phyloP scores from a whole-genome alignment of 2,329 filamentous ascomycete genomes.

The Neopestalotiopsis rosae region DNA sequence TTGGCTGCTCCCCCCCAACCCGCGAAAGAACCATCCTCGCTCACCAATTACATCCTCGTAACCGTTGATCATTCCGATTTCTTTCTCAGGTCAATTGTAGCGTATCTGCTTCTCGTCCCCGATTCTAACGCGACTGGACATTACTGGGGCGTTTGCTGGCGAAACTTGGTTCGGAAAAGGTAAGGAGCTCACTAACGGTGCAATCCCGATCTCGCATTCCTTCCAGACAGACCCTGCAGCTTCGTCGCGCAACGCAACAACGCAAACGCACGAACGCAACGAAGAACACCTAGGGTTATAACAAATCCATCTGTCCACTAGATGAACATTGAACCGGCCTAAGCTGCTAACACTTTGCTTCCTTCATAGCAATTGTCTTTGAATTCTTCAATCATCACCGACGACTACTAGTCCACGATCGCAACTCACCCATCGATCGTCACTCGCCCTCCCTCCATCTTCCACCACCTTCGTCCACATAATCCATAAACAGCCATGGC shows the following conservation, averaged over 20 bases:
- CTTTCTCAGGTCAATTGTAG: not conserved
- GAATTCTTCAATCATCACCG: not conserved
- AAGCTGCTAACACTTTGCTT: not conserved
- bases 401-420: not conserved
- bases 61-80: not conserved
- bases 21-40: not conserved
- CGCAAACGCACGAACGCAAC: too few relatives aligned
- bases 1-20: not conserved
- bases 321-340: too few relatives aligned
- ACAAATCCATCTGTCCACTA: too few relatives aligned
- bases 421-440: not conserved
- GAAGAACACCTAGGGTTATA: too few relatives aligned
- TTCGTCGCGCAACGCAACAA: constrained; percentile 1
- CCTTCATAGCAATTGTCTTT: not conserved
- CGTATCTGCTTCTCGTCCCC: constrained; percentile 5
- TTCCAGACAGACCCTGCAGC: not conserved
- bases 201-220: not conserved
- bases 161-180: constrained; percentile 15
- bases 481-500: constrained; percentile 17
- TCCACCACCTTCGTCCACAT: not conserved
- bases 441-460: not conserved
- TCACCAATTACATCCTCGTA: not conserved
- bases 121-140: constrained; percentile 9
- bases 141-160: constrained; percentile 14
- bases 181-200: constrained; percentile 10